Percentiles rank a stretch among this genome's conserved stretches.
These are phyloP conservation scores for Boletus eberwhitei DNA, from an alignment of 768 basidiomycete species.

Conservation along the genomic window DNA sequence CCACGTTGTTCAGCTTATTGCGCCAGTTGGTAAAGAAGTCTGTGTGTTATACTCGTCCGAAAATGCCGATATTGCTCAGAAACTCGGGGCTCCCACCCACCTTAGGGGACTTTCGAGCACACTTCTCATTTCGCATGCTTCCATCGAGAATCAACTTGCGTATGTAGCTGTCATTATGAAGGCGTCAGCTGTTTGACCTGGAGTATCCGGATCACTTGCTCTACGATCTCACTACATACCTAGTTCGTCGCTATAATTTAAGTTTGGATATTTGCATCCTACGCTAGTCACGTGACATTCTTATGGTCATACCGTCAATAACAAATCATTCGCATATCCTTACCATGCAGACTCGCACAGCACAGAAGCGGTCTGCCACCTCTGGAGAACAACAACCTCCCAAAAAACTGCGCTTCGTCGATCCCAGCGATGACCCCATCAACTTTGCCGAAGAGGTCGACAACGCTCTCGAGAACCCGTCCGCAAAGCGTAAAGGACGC, in stretches of 20 bases:
- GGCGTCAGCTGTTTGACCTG: constrained; percentile 17
- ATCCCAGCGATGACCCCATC: constrained; percentile 69
- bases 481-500: constrained; percentile 60
- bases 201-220: neutral
- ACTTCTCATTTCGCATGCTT: constrained; percentile 52
- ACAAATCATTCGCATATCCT: constrained; percentile 13
- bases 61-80: constrained; percentile 42
- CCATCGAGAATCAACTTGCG: constrained; percentile 55
- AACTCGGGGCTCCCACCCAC: constrained; percentile 46
- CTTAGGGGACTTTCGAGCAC: constrained; percentile 43
- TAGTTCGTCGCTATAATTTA: neutral
- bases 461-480: constrained; percentile 63
- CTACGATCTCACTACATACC: neutral
- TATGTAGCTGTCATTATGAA: constrained; percentile 53
- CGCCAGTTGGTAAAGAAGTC: constrained; percentile 48
- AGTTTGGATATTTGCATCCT: neutral
- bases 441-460: constrained; percentile 81
- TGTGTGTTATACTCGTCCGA: constrained; percentile 59
- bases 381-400: constrained; percentile 32
- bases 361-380: constrained; percentile 43
- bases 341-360: constrained; percentile 37
- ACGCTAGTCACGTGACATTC: neutral
- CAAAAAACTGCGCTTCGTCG: constrained; percentile 75
- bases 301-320: constrained; percentile 11
- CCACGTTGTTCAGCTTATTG: constrained; percentile 48